These are phyloP conservation scores for Clavispora santaluciae DNA, from an alignment of 805 yeast species.

Conservation along the genomic window DNA sequence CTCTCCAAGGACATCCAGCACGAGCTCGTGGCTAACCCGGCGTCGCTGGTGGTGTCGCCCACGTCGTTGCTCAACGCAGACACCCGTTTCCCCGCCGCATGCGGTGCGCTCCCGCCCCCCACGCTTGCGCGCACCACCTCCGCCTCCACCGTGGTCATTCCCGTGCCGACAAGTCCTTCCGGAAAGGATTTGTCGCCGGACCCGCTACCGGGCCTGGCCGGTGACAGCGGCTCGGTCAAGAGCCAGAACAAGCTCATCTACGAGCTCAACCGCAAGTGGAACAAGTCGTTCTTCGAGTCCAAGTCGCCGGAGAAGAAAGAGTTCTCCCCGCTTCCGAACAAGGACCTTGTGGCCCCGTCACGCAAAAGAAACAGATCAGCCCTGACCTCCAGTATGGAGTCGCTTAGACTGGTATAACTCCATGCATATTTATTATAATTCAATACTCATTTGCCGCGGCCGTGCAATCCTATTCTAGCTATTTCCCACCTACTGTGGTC, in stretches of 20 bases:
- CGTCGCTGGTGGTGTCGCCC: not conserved
- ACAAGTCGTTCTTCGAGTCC: conserved; percentile 19
- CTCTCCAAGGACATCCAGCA: conserved; percentile 37
- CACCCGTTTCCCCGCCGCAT: conserved; percentile 3
- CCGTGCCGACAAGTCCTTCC: not conserved
- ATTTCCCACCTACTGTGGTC: not conserved
- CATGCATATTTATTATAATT: not conserved
- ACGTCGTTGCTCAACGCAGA: not conserved
- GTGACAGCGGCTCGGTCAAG: conserved; percentile 14
- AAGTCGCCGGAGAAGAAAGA: not conserved
- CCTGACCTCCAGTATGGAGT: not conserved
- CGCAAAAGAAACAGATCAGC: conserved; percentile 14
- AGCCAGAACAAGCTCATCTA: conserved; percentile 32
- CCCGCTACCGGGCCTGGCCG: conserved; percentile 5
- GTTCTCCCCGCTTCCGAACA: not conserved
- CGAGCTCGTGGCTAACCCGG: conserved; percentile 22
- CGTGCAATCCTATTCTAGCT: not conserved
- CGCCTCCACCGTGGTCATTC: not conserved
- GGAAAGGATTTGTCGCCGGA: conserved; percentile 7
- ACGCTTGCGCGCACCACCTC: not conserved
- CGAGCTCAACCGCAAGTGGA: conserved; percentile 39
- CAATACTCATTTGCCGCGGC: not conserved
- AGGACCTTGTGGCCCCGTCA: not conserved
- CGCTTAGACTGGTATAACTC: not conserved
- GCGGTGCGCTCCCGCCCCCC: not conserved